Evolutionary conservation across 2,329 filamentous ascomycete genomes (phyloP), one percentile per base, ranked within the genome.

Genomic region (Fusarium sambucinum): DNA sequence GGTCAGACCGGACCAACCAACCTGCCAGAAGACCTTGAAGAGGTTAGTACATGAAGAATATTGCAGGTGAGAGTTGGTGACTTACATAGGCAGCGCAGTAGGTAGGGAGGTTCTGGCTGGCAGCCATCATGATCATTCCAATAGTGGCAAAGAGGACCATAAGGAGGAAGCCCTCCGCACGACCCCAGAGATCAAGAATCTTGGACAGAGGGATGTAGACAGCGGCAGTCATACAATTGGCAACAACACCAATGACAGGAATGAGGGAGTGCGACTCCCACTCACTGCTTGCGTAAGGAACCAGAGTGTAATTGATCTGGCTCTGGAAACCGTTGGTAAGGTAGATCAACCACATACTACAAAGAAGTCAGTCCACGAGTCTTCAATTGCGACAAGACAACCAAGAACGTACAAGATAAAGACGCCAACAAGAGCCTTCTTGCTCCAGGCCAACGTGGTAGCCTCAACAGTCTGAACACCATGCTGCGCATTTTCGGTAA

Each of bases 171-270:
- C 87, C 88, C 69, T 89, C 83, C 17, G 87, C 83, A 52, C 88
- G 85, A 47, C 87, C 89, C 80, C 87, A 90, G 29, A 90, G 77
- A 76, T 91, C 86, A 48, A 90, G 81, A 25, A 89, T 79, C 74
- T 90, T 90, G 33, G 89, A 76, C 74, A 89, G 81, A 2, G 88
- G 87, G 6, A 90, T 85, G 71, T 89, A 89, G 27, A 87, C 81
- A 10, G 89, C 85, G 35, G 87, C 89, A 69, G 81, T 77, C 72
- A 89, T 86, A 55, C 84, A 79, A 66, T 78, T 81, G 6, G 86
- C 77, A 2, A 90, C 82, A 40, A 89, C 84, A 33, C 80, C 78
- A 47, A 87, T 85, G 23, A 86, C 81, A 2, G 83, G 81, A 21
- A 87, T 75, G 12, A 88, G 78, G 10, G 85, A 87, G 71, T 89